Evolutionary conservation across 169 alveolate genomes (phyloP).

Genomic region (Theileria sp.): DNA sequence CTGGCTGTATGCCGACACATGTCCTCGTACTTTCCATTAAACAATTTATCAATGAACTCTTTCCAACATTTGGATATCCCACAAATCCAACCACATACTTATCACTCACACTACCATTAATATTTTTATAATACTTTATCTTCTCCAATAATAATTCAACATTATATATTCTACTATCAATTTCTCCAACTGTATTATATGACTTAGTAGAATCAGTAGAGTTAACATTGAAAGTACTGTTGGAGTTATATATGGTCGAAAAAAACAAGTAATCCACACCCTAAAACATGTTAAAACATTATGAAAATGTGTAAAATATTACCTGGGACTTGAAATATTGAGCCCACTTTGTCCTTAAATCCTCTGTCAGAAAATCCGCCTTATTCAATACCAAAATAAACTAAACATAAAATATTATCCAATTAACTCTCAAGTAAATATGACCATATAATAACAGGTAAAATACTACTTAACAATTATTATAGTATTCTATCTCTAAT

Average conservation of each 20-base stretch:
- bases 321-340: constrained; percentile 81
- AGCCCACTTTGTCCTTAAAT: constrained; percentile 89
- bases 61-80: constrained; percentile 99
- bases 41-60: constrained; percentile 96
- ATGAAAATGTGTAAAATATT: background rate
- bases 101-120: constrained; percentile 26
- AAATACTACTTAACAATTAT: too few species aligned
- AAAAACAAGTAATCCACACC: constrained; percentile 87
- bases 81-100: constrained; percentile 91
- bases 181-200: background rate
- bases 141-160: constrained; percentile 62
- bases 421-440: too few species aligned
- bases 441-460: too few species aligned
- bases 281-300: background rate
- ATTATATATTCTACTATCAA: constrained; percentile 48
- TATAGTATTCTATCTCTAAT: too few species aligned
- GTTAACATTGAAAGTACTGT: constrained; percentile 5
- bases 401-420: too few species aligned
- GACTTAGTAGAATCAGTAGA: constrained; percentile 20
- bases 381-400: constrained; percentile 87
- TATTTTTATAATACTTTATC: constrained; percentile 45
- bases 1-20: constrained; percentile 96
- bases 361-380: constrained; percentile 90
- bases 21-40: constrained; percentile 90
- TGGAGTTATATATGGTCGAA: constrained; percentile 78